Base-by-base conservation (phyloP, 805 yeast species). In the Kazachstania psychrophila region DNA sequence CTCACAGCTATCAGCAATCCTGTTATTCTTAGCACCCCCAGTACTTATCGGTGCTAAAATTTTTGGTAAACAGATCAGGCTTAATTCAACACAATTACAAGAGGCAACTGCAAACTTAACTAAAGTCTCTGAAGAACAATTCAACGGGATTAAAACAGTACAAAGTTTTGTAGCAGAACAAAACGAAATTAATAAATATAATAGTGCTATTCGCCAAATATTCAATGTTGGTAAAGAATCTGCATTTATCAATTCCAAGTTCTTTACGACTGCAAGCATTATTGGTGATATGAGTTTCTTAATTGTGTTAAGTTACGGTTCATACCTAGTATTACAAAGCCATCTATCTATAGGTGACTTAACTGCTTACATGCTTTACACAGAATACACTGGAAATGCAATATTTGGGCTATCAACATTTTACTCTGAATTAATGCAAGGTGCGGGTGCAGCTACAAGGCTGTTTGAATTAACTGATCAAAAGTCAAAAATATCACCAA, bases 381-480 rank as follows among this genome's bases (percentile, higher is more conserved):
- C 96, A 0, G 86, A 86, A n/a, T 92, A 84, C 57, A 81, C 96
- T 1, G 96, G 96, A 1, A 70, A 82, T 23, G 81, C 96, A 5
- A 83, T 89, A 36, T 83, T 82, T 56, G 95, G 96, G 0, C 57
- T 89, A n/a, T 89, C 96, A 0, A 81, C 83, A 44, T 89, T 92
- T 55, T 92, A 88, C 54, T 79, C 95, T 1, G 98, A 92, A 58
- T 65, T 92, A 41, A 92, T 92, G 98, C 92, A 92, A 64, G 97
- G 96, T 37, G 83, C 86, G 7, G 98, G 98, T 38, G 97, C 97
- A 1, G 94, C 97, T 0, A 78, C 89, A 37, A 70, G 98, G 45
- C 66, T 89, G 25, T 89, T 89, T 63, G 98, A 92, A 57, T 66
- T 92, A 32, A 74, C 81, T 31, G 94, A 85, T 44, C 70, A 82